A percentile compares a stretch with the other conserved stretches of the same genome.
These are phyloP conservation scores for Ogataea pignaliae DNA, from an alignment of 805 yeast species.

Conservation along the genomic window DNA sequence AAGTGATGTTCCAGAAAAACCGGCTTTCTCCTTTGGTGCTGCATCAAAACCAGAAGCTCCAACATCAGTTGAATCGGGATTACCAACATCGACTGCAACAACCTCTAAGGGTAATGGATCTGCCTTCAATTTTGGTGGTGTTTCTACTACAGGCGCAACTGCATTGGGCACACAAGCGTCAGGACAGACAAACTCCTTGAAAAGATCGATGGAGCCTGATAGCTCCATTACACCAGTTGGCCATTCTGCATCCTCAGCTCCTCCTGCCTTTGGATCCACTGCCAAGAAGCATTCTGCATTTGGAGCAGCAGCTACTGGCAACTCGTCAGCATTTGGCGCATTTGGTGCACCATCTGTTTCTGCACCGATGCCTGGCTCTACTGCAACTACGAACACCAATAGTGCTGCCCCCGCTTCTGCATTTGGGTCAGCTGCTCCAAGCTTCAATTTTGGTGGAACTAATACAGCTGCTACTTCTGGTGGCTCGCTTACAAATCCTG, in stretches of 20 bases:
- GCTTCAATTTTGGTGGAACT: conserved; percentile 1
- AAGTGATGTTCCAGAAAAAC: neutral
- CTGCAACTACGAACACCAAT: neutral
- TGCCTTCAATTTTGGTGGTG: neutral
- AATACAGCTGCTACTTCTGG: conserved; percentile 1
- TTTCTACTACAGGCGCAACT: too few species aligned
- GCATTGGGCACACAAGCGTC: too few species aligned
- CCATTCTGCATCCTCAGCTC: too few species aligned
- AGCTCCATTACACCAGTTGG: too few species aligned
- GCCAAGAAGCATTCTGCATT: neutral
- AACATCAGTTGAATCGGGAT: conserved; percentile 1
- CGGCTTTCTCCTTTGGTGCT: conserved; percentile 8
- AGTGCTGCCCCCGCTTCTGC: neutral
- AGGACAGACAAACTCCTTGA: neutral
- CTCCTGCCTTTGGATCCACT: conserved; percentile 5
- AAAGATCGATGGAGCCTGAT: neutral
- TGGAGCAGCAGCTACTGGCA: too few species aligned
- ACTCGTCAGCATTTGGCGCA: too few species aligned
- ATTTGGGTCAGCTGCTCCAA: neutral
- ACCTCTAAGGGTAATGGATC: neutral
- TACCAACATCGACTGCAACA: neutral
- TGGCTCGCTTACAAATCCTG: conserved; percentile 13
- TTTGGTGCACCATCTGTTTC: neutral
- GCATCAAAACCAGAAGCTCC: neutral
- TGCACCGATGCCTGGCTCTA: neutral